Conservation (phyloP, 345 rosid species). For the Lepidium didymum region DNA sequence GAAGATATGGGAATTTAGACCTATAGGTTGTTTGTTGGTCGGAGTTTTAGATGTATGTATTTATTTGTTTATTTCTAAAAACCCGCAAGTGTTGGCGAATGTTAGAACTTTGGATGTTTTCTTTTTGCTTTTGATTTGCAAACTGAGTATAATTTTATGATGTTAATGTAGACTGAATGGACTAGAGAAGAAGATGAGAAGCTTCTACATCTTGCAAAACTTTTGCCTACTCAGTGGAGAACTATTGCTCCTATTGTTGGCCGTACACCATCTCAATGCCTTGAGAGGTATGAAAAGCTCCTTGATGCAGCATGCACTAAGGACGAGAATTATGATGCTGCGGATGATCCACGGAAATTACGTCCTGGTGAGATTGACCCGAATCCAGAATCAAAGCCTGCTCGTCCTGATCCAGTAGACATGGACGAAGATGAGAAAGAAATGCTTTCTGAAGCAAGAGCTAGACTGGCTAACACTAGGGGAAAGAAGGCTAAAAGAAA, state of each 20-base stretch:
- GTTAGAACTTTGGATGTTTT: neutral
- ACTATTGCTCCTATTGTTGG: slow-evolving; percentile 99
- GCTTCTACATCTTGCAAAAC: slow-evolving; percentile 97
- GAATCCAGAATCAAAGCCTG: slow-evolving; percentile 95
- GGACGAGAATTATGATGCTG: slow-evolving; percentile 93
- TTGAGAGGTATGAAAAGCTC: slow-evolving; percentile 94
- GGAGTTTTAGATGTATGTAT: neutral
- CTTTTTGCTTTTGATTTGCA: neutral
- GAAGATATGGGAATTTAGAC: neutral
- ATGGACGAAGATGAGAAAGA: slow-evolving; percentile 99
- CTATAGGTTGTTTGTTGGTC: neutral
- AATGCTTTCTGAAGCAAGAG: slow-evolving; percentile 99
- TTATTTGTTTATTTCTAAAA: neutral
- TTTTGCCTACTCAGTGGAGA: slow-evolving; percentile 98
- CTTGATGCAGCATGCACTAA: slow-evolving; percentile 96
- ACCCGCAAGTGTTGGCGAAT: neutral
- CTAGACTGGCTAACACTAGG: slow-evolving; percentile 88
- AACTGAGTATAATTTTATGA: slow-evolving; percentile 3
- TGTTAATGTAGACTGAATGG: slow-evolving; percentile 82
- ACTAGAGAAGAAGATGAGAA: slow-evolving; percentile 99
- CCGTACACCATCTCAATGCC: slow-evolving; percentile 97
- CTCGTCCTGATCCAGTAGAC: slow-evolving; percentile 99
- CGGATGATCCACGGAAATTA: slow-evolving; percentile 92
- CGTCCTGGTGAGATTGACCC: slow-evolving; percentile 99
- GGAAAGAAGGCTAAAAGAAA: slow-evolving; percentile 98